Percentiles rank a stretch among this genome's conserved stretches.
phyloP scores from a whole-genome alignment of 1,284 basidiomycete genomes.

The Coniferiporia weirii region DNA sequence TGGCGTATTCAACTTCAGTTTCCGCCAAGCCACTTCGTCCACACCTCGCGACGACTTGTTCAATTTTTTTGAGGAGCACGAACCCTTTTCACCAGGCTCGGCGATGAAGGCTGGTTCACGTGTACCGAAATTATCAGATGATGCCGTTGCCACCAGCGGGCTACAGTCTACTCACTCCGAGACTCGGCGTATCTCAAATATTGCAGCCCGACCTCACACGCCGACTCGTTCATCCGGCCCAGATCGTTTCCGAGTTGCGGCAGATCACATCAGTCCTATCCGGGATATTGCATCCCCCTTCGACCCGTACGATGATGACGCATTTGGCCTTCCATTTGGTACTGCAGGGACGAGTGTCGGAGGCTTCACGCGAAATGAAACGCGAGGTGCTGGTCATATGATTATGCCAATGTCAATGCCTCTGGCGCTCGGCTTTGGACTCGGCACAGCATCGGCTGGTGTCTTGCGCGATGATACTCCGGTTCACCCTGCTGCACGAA shows the following conservation, averaged over 20 bases:
- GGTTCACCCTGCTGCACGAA: conserved; percentile 48
- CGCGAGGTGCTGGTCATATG: conserved; percentile 26
- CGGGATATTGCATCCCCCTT: conserved; percentile 1
- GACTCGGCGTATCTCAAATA: conserved; percentile 6
- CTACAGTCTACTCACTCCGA: neutral
- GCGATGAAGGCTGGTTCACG: conserved; percentile 7
- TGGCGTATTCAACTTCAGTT: conserved; percentile 18
- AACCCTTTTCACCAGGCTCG: conserved; percentile 13
- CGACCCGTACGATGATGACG: conserved; percentile 3
- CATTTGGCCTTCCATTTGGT: conserved; percentile 5
- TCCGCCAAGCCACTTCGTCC: conserved; percentile 18
- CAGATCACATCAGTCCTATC: neutral
- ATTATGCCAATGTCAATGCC: conserved; percentile 2
- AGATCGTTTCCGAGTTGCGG: conserved; percentile 2
- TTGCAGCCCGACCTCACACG: conserved; percentile 10
- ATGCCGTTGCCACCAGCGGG: neutral
- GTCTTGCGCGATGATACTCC: conserved; percentile 27
- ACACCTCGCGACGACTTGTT: conserved; percentile 14
- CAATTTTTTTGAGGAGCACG: conserved; percentile 6
- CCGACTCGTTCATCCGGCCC: conserved; percentile 10
- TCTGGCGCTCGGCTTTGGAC: conserved; percentile 12
- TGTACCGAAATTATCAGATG: neutral
- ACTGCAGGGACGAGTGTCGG: neutral
- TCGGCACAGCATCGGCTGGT: conserved; percentile 23
- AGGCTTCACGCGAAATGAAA: conserved; percentile 14